These are phyloP conservation scores for Lolium perenne DNA, from an alignment of 176 grass and related monocot genomes.

Conservation along the genomic window DNA sequence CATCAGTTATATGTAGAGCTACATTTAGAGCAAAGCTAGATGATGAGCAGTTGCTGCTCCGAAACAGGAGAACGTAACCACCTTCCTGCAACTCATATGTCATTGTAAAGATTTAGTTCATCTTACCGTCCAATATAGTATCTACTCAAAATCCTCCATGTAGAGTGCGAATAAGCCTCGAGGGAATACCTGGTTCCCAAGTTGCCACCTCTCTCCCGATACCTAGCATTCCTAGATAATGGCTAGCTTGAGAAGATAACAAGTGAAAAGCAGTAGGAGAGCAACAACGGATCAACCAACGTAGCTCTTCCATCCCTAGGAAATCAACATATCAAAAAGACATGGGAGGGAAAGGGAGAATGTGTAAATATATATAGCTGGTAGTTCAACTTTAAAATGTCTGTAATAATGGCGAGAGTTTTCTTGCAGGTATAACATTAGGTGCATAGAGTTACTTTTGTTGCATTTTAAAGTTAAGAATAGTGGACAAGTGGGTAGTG, in stretches of 20 bases:
- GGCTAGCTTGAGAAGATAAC: too few relatives aligned
- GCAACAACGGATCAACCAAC: background rate
- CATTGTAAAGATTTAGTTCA: too few relatives aligned
- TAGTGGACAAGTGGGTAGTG: too few relatives aligned
- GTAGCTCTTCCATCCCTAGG: background rate
- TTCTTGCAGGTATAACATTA: background rate
- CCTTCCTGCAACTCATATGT: too few relatives aligned
- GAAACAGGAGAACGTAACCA: too few relatives aligned
- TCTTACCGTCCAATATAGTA: too few relatives aligned
- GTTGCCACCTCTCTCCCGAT: background rate
- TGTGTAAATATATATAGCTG: background rate
- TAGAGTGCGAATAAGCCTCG: background rate
- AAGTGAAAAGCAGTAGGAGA: background rate
- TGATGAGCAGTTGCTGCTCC: too few relatives aligned
- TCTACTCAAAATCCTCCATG: background rate
- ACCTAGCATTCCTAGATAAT: background rate
- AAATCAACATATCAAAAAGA: background rate
- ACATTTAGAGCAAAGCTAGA: too few relatives aligned
- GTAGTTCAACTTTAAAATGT: background rate
- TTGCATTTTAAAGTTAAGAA: background rate
- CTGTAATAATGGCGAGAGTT: background rate
- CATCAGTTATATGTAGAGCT: too few relatives aligned
- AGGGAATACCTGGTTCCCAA: background rate
- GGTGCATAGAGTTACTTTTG: background rate
- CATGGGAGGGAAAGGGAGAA: background rate